A percentile compares a stretch with the other conserved stretches of the same genome.
Conservation (phyloP, 2,329 filamentous ascomycete genomes). For the Diaporthe sp. region DNA sequence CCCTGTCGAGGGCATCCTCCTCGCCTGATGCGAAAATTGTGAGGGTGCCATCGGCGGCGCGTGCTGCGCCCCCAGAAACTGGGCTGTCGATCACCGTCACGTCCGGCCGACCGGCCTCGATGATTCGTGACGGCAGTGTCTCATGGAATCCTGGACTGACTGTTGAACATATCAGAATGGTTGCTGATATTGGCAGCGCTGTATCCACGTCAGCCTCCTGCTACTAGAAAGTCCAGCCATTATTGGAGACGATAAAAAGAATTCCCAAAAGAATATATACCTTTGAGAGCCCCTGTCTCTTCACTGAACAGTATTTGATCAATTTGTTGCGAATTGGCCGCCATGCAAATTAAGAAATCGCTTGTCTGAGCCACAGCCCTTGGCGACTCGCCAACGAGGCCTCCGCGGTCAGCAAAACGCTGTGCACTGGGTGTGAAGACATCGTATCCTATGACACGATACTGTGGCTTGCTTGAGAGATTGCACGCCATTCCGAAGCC, state of each 20-base stretch:
- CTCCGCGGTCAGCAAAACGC: constrained; percentile 68
- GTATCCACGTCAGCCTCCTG: constrained; percentile 45
- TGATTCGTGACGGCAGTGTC: constrained; percentile 64
- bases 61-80: constrained; percentile 70
- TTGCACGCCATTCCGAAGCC: constrained; percentile 76
- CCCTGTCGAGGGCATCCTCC: constrained; percentile 63
- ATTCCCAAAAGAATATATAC: background rate
- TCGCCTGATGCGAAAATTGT: constrained; percentile 71
- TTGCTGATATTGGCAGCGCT: constrained; percentile 62
- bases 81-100: constrained; percentile 72
- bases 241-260: background rate
- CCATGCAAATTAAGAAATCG: constrained; percentile 73
- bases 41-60: background rate
- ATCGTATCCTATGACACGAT: constrained; percentile 71
- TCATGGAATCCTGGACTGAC: constrained; percentile 69
- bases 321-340: constrained; percentile 61
- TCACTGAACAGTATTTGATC: constrained; percentile 68
- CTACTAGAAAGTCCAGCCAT: background rate
- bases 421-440: constrained; percentile 70
- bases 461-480: constrained; percentile 67
- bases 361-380: constrained; percentile 67
- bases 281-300: constrained; percentile 54
- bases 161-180: constrained; percentile 72
- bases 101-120: constrained; percentile 63
- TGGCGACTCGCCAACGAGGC: constrained; percentile 64